Conservation (phyloP, 371 early-diverging fungal species). For the Mucor sp. region DNA sequence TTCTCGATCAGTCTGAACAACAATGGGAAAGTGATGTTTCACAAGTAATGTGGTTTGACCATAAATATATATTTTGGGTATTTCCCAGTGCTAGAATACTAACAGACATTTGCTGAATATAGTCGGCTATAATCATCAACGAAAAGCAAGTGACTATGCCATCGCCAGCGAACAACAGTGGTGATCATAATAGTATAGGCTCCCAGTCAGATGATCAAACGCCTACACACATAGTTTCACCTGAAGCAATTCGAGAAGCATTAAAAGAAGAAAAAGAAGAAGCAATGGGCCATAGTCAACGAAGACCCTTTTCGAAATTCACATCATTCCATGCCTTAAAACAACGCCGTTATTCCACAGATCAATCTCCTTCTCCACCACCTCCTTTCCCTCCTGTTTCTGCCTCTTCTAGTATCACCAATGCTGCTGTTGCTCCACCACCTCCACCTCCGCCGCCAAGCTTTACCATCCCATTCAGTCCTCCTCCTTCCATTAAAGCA, state of each 20-base stretch:
- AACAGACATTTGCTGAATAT: neutral
- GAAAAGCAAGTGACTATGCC: constrained; percentile 2
- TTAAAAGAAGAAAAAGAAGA: constrained; percentile 47
- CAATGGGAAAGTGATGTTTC: constrained; percentile 18
- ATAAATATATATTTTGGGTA: neutral
- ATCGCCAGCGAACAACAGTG: neutral
- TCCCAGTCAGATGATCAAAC: constrained; percentile 6
- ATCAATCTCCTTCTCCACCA: neutral
- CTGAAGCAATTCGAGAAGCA: constrained; percentile 49
- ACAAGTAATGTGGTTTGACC: constrained; percentile 18
- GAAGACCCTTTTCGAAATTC: constrained; percentile 23
- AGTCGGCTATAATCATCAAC: constrained; percentile 12
- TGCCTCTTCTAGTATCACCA: neutral
- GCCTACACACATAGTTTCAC: constrained; percentile 43
- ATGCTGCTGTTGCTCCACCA: neutral
- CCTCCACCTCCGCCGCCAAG: neutral
- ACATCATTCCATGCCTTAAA: constrained; percentile 25
- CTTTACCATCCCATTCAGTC: constrained; percentile 12
- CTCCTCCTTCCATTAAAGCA: constrained; percentile 2
- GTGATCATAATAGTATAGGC: neutral
- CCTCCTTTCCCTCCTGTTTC: neutral
- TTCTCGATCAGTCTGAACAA: constrained; percentile 3
- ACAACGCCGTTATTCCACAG: constrained; percentile 11
- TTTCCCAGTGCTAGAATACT: neutral
- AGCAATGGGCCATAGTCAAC: constrained; percentile 25